These are phyloP conservation scores for Xerocomus potaroensis DNA, from an alignment of 768 basidiomycete genomes.

Conservation along the genomic window DNA sequence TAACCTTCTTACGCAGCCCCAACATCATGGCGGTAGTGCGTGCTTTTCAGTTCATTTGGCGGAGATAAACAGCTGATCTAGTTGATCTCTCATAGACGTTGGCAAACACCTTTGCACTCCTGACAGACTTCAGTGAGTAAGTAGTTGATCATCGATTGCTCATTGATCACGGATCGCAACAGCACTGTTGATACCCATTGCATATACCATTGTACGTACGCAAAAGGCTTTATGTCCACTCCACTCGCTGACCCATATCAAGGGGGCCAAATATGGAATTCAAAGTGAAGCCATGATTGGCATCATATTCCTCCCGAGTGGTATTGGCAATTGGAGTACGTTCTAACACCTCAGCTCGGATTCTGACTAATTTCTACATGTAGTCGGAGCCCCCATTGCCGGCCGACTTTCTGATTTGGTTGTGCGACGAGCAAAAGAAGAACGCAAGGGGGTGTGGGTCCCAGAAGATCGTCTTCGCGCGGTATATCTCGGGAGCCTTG, in stretches of 20 bases:
- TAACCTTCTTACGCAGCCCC: slow-evolving; percentile 53
- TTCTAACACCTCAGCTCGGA: background rate
- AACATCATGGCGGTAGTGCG: slow-evolving; percentile 53
- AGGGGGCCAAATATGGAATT: slow-evolving; percentile 46
- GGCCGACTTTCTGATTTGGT: slow-evolving; percentile 56
- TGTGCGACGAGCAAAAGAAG: slow-evolving; percentile 44
- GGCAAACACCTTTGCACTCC: slow-evolving; percentile 31
- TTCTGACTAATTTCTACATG: background rate
- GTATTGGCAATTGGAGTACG: slow-evolving; percentile 25
- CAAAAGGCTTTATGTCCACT: background rate
- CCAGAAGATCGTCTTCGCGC: slow-evolving; percentile 67
- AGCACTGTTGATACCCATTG: slow-evolving; percentile 54
- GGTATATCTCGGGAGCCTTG: slow-evolving; percentile 40
- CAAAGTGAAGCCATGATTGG: slow-evolving; percentile 21
- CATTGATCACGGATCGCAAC: background rate
- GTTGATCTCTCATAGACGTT: slow-evolving; percentile 33
- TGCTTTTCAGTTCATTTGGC: slow-evolving; percentile 5
- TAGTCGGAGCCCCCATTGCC: slow-evolving; percentile 58
- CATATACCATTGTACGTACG: slow-evolving; percentile 58
- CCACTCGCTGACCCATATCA: background rate
- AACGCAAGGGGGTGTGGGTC: slow-evolving; percentile 54
- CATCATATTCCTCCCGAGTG: slow-evolving; percentile 22
- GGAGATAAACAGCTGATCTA: background rate
- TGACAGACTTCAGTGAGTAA: slow-evolving; percentile 35
- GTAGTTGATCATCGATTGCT: background rate